Base-by-base conservation (phyloP, 2,329 filamentous ascomycete species). In the Neodidymelliopsis sp. region DNA sequence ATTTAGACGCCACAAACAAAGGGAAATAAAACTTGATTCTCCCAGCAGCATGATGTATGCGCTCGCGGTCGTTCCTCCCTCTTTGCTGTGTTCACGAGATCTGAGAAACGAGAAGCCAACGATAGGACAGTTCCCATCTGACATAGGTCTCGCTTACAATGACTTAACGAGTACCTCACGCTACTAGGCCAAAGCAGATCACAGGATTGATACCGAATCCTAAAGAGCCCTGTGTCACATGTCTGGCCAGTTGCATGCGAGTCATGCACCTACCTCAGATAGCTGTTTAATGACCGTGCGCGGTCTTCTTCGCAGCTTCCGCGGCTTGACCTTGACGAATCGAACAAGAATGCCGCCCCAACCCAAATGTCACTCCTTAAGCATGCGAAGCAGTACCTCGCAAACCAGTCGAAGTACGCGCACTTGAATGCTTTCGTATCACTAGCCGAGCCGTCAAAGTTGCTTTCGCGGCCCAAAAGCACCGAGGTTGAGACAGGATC, bases 351-450 rank as follows among this genome's bases (percentile, higher is more conserved):
- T 55, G 49, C 53, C 51, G 46, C 51, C 51, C 41, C 36, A 53
- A 40, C 54, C 62, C 63, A 60, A 62, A 75, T 74, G 73, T 74
- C 73, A 62, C 62, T 70, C 57, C 60, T 72, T 55, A 66, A 61
- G 40, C 58, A 67, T 62, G 71, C 70, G 44, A 63, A 71, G 59
- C 44, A 60, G 51, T 70, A 66, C 52, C 46, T 74, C 43, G 54
- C 63, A 47, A 73, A 71, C 39, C 66, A 73, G 37, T 51, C 57
- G 18, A 64, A 64, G 27, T 63, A 65, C 37, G 54, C 62, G 19
- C 43, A 61, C 35, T 65, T 74, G 57, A 76, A 75, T 66, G 72
- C 71, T 41, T 75, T 75, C 56, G 65, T 72, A 37, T 64, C 55
- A 15, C 53, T 60, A 52, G 41, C 59, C 38, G 53, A 63, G 9